Evolutionary conservation across 2,329 filamentous ascomycete genomes (phyloP), one percentile per base, ranked within the genome.

Genomic region (Botrytis elliptica): DNA sequence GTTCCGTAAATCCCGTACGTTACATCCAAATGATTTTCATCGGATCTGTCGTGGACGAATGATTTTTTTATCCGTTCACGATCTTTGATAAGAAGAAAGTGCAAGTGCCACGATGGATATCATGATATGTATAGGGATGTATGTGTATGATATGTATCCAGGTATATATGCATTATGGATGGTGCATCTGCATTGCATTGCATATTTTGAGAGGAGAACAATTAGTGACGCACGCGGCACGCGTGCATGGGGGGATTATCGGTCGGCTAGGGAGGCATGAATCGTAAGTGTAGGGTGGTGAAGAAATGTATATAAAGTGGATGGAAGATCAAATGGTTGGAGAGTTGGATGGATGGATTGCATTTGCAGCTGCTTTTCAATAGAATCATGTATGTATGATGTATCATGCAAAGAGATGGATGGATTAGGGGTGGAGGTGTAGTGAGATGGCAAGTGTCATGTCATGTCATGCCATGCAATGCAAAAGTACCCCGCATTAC

Each of bases 401-500:
- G 52, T 57, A 64, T 64, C 14, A 18, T 64, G 62, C 38, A 64
- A 44, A n/a, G 22, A 40, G 14, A 63, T 63, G 62, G 33, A 64
- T 64, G 38, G 62, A 44, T 12, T 12, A 64, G 40, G 38, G 38
- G 38, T 42, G 25, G 40, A 42, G 62, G 38, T 40, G 25, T 64
- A 44, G 25, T 64, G 62, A 64, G 62, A 42, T 42, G 38, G 62
- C 62, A 64, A 57, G 52, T 57, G 52, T 29, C 52, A 57, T 57
- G 52, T 29, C 52, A 57, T 57, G 52, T 57, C 52, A 57, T 57
- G 52, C 4, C 14, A 57, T 57, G 62, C 62, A 64, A 42, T 63
- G 60, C 36, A 63, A 2, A 44, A 42, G 62, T 64, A 64, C 62
- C 62, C 62, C 62, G 62, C 62, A 64, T 64, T 64, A 8, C 38